phyloP scores from a whole-genome alignment of 257 asterid species.

The Gentiana straminea region DNA sequence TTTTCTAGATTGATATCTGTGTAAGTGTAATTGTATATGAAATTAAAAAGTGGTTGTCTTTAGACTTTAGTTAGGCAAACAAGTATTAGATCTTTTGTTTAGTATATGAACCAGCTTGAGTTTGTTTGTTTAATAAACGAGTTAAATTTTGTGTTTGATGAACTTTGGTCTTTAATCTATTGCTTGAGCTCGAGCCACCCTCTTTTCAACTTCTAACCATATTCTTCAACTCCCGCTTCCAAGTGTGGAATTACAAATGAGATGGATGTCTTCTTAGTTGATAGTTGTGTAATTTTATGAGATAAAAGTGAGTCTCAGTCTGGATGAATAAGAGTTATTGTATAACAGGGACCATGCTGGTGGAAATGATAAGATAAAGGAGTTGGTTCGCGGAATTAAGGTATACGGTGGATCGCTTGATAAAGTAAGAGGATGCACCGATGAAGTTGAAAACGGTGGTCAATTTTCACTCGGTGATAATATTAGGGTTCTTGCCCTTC shows the following conservation, averaged over 20 bases:
- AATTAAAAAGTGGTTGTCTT: no score
- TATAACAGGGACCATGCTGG: constrained; percentile 90
- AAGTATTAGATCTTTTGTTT: no score
- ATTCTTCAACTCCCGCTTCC: no score
- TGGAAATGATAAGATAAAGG: constrained; percentile 84
- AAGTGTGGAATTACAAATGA: no score
- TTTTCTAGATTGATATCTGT: neutral
- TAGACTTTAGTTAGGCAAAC: no score
- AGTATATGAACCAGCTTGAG: neutral
- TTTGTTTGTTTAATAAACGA: no score
- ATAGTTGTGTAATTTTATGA: no score
- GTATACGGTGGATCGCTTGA: constrained; percentile 78
- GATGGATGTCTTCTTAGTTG: no score
- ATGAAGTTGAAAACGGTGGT: constrained; percentile 80
- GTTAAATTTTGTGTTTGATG: neutral
- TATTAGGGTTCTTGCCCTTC: constrained; percentile 55
- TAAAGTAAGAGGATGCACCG: constrained; percentile 73
- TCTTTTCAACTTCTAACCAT: no score
- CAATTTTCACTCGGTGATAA: constrained; percentile 58
- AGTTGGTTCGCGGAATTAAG: constrained; percentile 65
- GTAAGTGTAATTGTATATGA: neutral
- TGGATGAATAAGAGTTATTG: neutral
- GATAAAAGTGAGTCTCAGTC: no score
- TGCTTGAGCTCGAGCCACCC: neutral
- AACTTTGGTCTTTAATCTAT: neutral